Evolutionary conservation across 129 eudicot genomes (phyloP), one percentile per base, ranked within the genome.

Genomic region (Apium graveolens): DNA sequence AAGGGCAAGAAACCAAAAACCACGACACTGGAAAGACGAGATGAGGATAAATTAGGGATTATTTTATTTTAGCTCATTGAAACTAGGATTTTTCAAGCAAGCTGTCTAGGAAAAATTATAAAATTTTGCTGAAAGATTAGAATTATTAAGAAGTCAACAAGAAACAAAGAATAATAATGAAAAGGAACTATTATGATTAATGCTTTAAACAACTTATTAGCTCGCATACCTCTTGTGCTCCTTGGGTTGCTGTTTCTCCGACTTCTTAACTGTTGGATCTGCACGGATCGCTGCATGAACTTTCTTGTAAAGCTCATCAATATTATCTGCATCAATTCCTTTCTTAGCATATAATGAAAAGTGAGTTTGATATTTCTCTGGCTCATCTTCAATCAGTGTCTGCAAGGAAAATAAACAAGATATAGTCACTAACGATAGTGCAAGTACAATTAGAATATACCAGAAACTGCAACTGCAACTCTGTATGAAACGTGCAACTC

Each of bases 201-300:
- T 26, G n/a, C 29, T 24, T 7, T 55, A 8, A 21, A 55, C 29
- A 24, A 29, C 29, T n/a, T 57, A 12, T 9, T 10, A 57, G 39
- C 31, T 21, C 8, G 12, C 39, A 39, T 63, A 95, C 98, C 98
- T 84, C 94, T 90, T 95, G 88, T 88, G 96, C 39, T 86, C 82
- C 84, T 88, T 88, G 0, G 96, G 97, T 49, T 86, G 81, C 80
- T 79, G 89, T 78, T 90, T 95, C 32, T 75, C 92, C 17, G 89
- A 62, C 75, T 90, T 95, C 85, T 92, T 95, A n/a, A 73, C 53
- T 38, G 83, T 81, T 0, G 98, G 97, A 69, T 95, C 96, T 48
- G 97, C 92, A 75, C 97, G 93, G 63, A 95, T 95, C 2, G 92
- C 96, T 44, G 97, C 96, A 81, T 95, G 98, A 3, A 91, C 97